Percentiles rank a stretch among this genome's conserved stretches.
These are phyloP conservation scores for Colletotrichum sidae DNA, from an alignment of 2,329 filamentous ascomycete species.

Conservation along the genomic window DNA sequence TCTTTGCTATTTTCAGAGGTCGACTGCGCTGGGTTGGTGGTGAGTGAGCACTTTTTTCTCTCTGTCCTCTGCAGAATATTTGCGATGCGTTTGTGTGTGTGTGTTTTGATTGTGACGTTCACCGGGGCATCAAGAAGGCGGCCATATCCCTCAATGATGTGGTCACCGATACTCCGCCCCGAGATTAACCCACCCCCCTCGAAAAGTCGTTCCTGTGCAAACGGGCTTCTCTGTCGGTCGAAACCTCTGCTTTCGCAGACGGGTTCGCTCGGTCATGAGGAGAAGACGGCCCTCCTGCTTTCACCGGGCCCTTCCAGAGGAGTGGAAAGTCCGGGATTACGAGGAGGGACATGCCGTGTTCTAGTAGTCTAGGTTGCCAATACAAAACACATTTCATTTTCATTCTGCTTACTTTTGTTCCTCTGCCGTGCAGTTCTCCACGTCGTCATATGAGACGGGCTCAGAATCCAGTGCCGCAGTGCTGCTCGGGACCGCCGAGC, in stretches of 20 bases:
- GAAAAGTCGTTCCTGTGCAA: conserved; percentile 39
- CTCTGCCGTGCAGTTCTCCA: conserved; percentile 50
- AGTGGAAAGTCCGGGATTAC: conserved; percentile 61
- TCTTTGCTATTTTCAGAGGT: conserved; percentile 77
- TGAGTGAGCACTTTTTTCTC: conserved; percentile 45
- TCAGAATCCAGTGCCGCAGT: conserved; percentile 46
- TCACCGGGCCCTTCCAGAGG: conserved; percentile 62
- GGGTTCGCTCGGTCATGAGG: conserved; percentile 53
- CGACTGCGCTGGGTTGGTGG: conserved; percentile 67
- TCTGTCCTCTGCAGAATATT: conserved; percentile 8
- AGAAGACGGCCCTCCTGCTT: conserved; percentile 51
- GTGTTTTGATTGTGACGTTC: conserved; percentile 11
- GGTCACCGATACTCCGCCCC: conserved; percentile 78
- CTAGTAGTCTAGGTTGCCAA: conserved; percentile 14
- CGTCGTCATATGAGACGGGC: conserved; percentile 45
- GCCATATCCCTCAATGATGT: conserved; percentile 66
- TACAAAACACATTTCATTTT: conserved; percentile 40
- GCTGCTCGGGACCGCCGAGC: conserved; percentile 37
- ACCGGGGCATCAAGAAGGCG: conserved; percentile 71
- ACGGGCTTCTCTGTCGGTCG: conserved; percentile 12
- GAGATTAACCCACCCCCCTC: conserved; percentile 57
- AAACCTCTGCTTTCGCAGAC: conserved; percentile 41
- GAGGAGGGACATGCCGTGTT: conserved; percentile 57
- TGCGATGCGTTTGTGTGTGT: conserved; percentile 15
- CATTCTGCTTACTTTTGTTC: background rate